phyloP scores from a whole-genome alignment of 805 yeast species.

The Hanseniaspora lindneri region DNA sequence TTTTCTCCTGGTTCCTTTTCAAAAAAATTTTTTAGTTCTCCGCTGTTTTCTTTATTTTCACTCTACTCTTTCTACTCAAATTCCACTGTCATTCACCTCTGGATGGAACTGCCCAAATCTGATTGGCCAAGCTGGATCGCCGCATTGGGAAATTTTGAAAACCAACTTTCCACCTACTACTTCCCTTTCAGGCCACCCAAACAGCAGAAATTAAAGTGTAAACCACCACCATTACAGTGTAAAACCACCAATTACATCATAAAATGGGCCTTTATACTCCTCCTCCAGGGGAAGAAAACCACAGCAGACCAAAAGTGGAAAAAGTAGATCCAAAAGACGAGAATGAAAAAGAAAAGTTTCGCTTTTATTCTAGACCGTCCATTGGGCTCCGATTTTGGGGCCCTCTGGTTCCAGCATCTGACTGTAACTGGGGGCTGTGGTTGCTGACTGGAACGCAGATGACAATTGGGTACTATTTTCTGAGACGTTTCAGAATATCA shows the following conservation, averaged over 20 bases:
- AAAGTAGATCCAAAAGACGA: conserved; percentile 16
- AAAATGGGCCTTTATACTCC: conserved; percentile 28
- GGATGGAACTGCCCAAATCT: too few species aligned
- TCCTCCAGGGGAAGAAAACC: conserved; percentile 20
- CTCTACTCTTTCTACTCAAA: too few species aligned
- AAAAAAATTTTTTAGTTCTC: too few species aligned
- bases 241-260: neutral
- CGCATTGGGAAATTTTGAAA: too few species aligned
- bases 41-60: too few species aligned
- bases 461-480: conserved; percentile 31
- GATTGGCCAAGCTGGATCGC: too few species aligned
- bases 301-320: conserved; percentile 15
- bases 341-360: conserved; percentile 16
- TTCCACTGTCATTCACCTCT: too few species aligned
- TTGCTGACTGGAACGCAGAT: conserved; percentile 44
- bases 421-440: conserved; percentile 44
- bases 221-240: too few species aligned
- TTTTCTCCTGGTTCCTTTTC: too few species aligned
- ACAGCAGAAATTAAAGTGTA: too few species aligned
- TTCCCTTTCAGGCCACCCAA: too few species aligned
- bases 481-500: conserved; percentile 14
- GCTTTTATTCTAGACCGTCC: conserved; percentile 38
- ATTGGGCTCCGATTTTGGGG: conserved; percentile 55
- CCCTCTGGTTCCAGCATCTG: conserved; percentile 63
- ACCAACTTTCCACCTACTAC: too few species aligned